Base-by-base conservation (phyloP, 305 asterid species). In the Rubia peregrina region DNA sequence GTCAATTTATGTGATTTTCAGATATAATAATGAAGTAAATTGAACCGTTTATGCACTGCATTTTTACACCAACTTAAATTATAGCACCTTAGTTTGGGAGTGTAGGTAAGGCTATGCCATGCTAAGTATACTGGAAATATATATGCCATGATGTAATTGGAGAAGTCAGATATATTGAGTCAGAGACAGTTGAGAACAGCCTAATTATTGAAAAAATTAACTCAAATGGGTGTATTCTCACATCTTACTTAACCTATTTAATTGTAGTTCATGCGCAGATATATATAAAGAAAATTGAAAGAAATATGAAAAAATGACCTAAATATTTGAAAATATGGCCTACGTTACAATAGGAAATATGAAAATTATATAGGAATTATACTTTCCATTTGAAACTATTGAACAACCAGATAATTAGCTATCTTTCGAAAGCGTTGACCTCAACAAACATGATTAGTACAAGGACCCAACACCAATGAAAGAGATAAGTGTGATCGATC, bases 141-240 rank as follows among this genome's bases (percentile, higher is more conserved):
- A 67, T 89, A 75, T 78, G 97, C 97, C 75, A 90, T 90, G 97
- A 93, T 89, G 89, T 90, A 89, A 75, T 77, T 93, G 85, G 90
- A 88, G 76, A 93, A 93, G 72, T 90, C 95, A 5, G 97, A 93
- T 65, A 90, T 93, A 97, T 92, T 93, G 70, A 89, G 91, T 78
- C 87, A 96, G 13, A 97, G 98, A 61, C 98, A 93, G 97, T 97
- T 90, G 76, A 80, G 80, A 44, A 71, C 30, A 65, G 21, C 53
- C 61, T 49, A 64, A 75, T 69, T 72, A 73, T 67, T 56, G 75
- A 41, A 68, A 33, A 21, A 7, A 22, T 38, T 66, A 44, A 59
- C 19, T 48, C 59, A 46, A 30, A 14, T 61, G 22, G 0, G 46
- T 65, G 57, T 30, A 7, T 40, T 42, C 17, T 8, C 24, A 1